Evolutionary conservation across 208 protist species (phyloP).

Genomic region (Angomonas ambiguus): DNA sequence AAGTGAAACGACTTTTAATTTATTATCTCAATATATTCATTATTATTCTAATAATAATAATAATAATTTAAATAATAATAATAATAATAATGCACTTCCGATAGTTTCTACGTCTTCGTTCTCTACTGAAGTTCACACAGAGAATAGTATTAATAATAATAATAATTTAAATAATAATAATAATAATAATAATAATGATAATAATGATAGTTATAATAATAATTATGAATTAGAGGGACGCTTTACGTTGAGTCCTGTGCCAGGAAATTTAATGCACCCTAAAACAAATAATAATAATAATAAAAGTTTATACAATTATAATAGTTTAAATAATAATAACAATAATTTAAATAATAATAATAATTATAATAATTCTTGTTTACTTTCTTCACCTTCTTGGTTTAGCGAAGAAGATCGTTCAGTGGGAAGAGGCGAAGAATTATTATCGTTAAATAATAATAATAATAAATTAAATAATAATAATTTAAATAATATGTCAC

Average conservation of each 20-base stretch:
- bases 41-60: slow-evolving; percentile 1
- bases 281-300: background rate
- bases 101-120: too few relatives aligned
- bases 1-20: too few relatives aligned
- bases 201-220: slow-evolving; percentile 1
- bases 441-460: background rate
- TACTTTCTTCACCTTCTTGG: too few relatives aligned
- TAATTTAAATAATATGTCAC: background rate
- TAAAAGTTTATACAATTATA: background rate
- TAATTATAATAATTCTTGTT: too few relatives aligned
- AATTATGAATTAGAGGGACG: background rate
- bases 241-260: too few relatives aligned
- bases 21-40: too few relatives aligned
- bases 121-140: too few relatives aligned
- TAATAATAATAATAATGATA: slow-evolving; percentile 2
- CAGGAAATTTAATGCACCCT: too few relatives aligned
- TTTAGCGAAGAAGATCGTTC: background rate
- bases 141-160: too few relatives aligned
- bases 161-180: background rate
- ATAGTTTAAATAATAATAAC: background rate
- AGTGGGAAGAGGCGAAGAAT: background rate
- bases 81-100: background rate
- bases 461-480: slow-evolving; percentile 4
- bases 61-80: background rate
- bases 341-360: slow-evolving; percentile 1